Conservation (phyloP, 768 basidiomycete genomes). For the Suillus plorans region DNA sequence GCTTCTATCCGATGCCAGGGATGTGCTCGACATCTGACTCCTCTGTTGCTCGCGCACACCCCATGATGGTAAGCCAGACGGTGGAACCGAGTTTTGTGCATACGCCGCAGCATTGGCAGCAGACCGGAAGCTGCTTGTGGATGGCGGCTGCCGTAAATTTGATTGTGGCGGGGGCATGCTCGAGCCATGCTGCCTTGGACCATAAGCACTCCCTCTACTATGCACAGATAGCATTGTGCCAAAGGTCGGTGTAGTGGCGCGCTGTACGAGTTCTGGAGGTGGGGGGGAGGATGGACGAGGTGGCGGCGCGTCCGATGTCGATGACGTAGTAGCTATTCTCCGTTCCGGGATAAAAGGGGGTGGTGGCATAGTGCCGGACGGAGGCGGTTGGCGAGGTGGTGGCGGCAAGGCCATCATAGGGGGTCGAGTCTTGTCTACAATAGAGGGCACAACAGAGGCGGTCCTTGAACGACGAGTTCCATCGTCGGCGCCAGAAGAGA, state of each 20-base stretch:
- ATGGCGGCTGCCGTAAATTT: constrained; percentile 68
- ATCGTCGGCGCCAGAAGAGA: constrained; percentile 53
- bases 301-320: constrained; percentile 63
- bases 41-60: constrained; percentile 52
- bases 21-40: constrained; percentile 64
- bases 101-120: constrained; percentile 60
- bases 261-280: constrained; percentile 87
- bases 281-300: constrained; percentile 92
- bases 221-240: constrained; percentile 61
- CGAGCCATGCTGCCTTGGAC: constrained; percentile 63
- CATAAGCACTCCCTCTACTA: constrained; percentile 43
- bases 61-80: constrained; percentile 47
- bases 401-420: constrained; percentile 85
- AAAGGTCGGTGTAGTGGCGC: constrained; percentile 85
- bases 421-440: constrained; percentile 76
- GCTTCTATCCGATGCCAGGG: constrained; percentile 68
- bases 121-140: constrained; percentile 82
- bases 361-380: constrained; percentile 69
- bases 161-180: constrained; percentile 73
- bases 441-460: constrained; percentile 52
- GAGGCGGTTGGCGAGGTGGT: constrained; percentile 74
- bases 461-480: constrained; percentile 55
- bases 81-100: constrained; percentile 44
- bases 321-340: constrained; percentile 44
- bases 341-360: constrained; percentile 76